Evolutionary conservation across 2,329 filamentous ascomycete genomes (phyloP).

Genomic region (Xylariomycetidae sp.): DNA sequence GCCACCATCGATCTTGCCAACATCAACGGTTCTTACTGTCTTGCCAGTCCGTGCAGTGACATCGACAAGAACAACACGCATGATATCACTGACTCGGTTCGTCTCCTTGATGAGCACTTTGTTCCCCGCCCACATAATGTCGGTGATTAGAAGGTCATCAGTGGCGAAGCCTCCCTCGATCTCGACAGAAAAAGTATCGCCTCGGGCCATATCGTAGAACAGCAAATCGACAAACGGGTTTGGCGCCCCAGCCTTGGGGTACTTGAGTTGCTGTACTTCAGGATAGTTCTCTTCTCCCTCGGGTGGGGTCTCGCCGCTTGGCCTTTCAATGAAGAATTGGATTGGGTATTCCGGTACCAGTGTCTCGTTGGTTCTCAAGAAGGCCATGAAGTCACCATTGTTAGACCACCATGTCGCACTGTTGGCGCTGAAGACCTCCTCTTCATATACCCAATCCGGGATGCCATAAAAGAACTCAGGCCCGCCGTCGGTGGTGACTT

Average conservation of each 20-base stretch:
- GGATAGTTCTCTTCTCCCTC: conserved; percentile 82
- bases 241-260: conserved; percentile 89
- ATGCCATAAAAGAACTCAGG: conserved; percentile 89
- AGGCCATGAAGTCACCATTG: conserved; percentile 84
- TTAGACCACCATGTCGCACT: conserved; percentile 93
- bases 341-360: conserved; percentile 86
- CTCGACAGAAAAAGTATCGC: conserved; percentile 72
- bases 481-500: conserved; percentile 83
- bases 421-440: conserved; percentile 72
- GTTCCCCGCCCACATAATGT: conserved; percentile 82
- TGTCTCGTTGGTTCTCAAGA: conserved; percentile 89
- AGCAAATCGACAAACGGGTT: conserved; percentile 85
- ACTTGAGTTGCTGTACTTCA: conserved; percentile 88
- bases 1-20: conserved; percentile 81
- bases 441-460: conserved; percentile 95
- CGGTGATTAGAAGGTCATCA: conserved; percentile 83
- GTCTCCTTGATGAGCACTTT: conserved; percentile 87
- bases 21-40: conserved; percentile 72
- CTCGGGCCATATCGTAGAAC: conserved; percentile 78
- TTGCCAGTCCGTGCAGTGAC: conserved; percentile 66
- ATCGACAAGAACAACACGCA: conserved; percentile 83
- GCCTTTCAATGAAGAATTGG: conserved; percentile 85
- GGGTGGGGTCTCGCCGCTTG: conserved; percentile 64
- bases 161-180: conserved; percentile 73
- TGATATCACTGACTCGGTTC: conserved; percentile 87